Base-by-base conservation (phyloP, 495 filamentous ascomycete genomes). In the Aspergillus funiculosus region DNA sequence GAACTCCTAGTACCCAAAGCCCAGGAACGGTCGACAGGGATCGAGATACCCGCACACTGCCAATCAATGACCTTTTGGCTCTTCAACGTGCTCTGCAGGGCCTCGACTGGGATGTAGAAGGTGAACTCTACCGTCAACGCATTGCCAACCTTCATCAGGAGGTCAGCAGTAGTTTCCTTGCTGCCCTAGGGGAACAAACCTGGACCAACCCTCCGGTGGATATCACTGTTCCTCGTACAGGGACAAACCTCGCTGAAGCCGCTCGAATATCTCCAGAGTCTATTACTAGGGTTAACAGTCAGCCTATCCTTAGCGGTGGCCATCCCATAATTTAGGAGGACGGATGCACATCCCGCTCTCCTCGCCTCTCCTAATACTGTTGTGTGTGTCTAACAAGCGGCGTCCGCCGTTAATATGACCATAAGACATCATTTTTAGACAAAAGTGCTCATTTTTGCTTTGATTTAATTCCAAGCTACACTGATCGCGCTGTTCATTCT, bases 131-230 rank as follows among this genome's bases (percentile, higher is more conserved):
- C 61, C 78, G 80, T 28, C 84, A 83, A 61, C 89, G 89, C 54
- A 79, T 97, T 36, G 88, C 92, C 62, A 84, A 84, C 9, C 66
- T 95, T 13, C 83, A 86, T 30, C 82, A 82, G 52, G 87, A 95
- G 48, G 80, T 94, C 39, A 86, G 88, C 26, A 84, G 78, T 50
- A 82, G 80, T 37, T 98, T 94, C 77, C 74, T 96, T 22, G 88
- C 80, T 48, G 85, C 88, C 4, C 73, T 97, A 34, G 82, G 81
- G 45, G 92, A 95, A 51, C 84, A 88, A 56, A 72, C 75, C n/a
- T 83, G 75, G 79, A 69, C 67, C 46, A 61, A 54, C 43, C 56
- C 56, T 11, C 60, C 56, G 29, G 63, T 58, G 39, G 53, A 66
- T 45, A 47, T 64, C 32, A 47, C 51, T 41, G 51, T 61, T 22